phyloP scores from a whole-genome alignment of 371 early-diverging fungal species.

The Circinella minor region DNA sequence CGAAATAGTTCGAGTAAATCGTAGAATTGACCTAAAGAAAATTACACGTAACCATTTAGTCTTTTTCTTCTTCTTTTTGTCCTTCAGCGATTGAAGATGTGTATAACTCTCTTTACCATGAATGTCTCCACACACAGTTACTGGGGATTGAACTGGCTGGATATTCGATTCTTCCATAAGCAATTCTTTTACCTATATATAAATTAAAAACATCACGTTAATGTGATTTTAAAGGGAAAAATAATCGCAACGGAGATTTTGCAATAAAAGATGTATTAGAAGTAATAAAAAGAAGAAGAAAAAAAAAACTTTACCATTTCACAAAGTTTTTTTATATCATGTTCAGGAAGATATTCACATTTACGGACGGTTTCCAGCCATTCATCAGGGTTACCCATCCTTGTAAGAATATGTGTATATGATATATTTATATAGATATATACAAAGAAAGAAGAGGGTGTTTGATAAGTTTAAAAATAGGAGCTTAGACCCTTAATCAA shows the following conservation, averaged over 20 bases:
- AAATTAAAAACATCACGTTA: not conserved
- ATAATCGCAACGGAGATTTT: conserved; percentile 13
- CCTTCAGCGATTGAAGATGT: not conserved
- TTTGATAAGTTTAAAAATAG: too few species aligned
- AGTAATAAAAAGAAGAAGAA: not conserved
- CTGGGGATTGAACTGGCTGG: conserved; percentile 94
- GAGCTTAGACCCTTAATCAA: too few species aligned
- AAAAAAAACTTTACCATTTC: conserved; percentile 69
- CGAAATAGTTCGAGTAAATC: conserved; percentile 98
- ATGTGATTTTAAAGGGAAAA: too few species aligned
- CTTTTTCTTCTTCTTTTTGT: not conserved
- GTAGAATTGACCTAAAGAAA: conserved; percentile 91
- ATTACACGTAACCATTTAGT: not conserved
- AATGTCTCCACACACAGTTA: conserved; percentile 99
- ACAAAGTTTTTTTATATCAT: conserved; percentile 94
- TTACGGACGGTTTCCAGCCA: conserved; percentile 62
- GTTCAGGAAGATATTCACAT: conserved; percentile 92
- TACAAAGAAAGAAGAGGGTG: too few species aligned
- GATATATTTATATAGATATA: not conserved
- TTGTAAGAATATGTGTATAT: not conserved
- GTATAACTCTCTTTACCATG: conserved; percentile 69
- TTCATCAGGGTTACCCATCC: conserved; percentile 71
- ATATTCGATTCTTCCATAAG: conserved; percentile 97
- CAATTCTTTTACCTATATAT: conserved; percentile 87
- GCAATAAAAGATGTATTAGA: not conserved